Evolutionary conservation across 345 rosid genomes (phyloP).

Genomic region (Hypericum perforatum): DNA sequence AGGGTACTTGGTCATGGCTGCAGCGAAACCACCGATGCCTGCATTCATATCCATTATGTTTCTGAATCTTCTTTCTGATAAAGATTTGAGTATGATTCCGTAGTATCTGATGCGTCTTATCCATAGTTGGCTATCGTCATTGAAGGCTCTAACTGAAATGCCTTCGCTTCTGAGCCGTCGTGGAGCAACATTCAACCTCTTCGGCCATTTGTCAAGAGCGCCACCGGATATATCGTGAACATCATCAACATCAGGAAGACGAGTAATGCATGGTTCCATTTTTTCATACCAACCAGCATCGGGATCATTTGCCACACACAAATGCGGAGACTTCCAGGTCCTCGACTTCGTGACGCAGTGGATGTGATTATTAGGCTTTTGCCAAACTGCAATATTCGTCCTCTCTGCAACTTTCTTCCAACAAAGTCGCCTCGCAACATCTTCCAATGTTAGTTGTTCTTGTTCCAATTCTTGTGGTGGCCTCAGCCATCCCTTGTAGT

Average conservation of each 20-base stretch:
- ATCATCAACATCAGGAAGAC: slow-evolving; percentile 26
- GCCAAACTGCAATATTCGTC: slow-evolving; percentile 46
- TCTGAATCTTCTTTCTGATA: slow-evolving; percentile 33
- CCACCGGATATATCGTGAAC: slow-evolving; percentile 28
- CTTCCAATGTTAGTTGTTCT: slow-evolving; percentile 41
- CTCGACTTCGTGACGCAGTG: slow-evolving; percentile 36
- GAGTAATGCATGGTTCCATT: slow-evolving; percentile 56
- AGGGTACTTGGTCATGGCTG: slow-evolving; percentile 40
- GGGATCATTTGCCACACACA: slow-evolving; percentile 32
- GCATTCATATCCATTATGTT: slow-evolving; percentile 74
- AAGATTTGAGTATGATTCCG: slow-evolving; percentile 30
- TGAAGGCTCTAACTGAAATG: slow-evolving; percentile 21
- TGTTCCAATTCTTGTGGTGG: slow-evolving; percentile 29
- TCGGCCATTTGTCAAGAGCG: slow-evolving; percentile 35
- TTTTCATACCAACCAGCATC: slow-evolving; percentile 47
- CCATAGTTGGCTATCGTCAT: slow-evolving; percentile 39
- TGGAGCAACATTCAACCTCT: slow-evolving; percentile 36
- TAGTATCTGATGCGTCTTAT: slow-evolving; percentile 33
- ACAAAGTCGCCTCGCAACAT: slow-evolving; percentile 44
- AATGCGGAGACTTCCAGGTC: slow-evolving; percentile 24
- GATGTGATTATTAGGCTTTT: slow-evolving; percentile 51
- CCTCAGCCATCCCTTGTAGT: slow-evolving; percentile 37
- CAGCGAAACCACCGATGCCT: slow-evolving; percentile 57
- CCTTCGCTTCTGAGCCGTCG: slow-evolving; percentile 30
- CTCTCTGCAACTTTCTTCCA: slow-evolving; percentile 61